phyloP scores from a whole-genome alignment of 345 rosid species.

The Aquilaria malaccensis region DNA sequence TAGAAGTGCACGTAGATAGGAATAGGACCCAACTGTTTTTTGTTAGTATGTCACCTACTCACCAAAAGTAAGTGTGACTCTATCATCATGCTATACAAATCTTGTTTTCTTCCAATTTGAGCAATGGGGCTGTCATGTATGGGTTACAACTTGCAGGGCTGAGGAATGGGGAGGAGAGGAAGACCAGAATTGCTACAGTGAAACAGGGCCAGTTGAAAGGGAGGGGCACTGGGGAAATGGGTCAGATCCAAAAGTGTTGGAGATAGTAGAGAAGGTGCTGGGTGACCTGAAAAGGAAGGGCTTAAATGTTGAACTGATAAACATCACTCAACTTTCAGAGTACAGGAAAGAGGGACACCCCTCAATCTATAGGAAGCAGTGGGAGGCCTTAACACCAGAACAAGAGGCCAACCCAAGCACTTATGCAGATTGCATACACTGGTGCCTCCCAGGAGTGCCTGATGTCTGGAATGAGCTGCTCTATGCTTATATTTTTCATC shows the following conservation, averaged over 20 bases:
- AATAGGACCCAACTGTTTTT: constrained; percentile 71
- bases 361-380: constrained; percentile 58
- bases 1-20: constrained; percentile 56
- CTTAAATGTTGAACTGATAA: constrained; percentile 44
- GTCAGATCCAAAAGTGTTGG: constrained; percentile 48
- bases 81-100: background rate
- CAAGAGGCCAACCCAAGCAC: constrained; percentile 45
- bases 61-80: constrained; percentile 42
- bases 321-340: constrained; percentile 69
- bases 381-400: constrained; percentile 49
- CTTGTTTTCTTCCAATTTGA: background rate
- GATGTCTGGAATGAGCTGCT: constrained; percentile 93
- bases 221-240: constrained; percentile 50
- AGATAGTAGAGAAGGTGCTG: constrained; percentile 34
- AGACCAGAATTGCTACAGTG: constrained; percentile 51
- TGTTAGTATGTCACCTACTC: constrained; percentile 83
- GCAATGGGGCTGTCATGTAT: background rate
- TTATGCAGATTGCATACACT: constrained; percentile 81
- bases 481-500: constrained; percentile 42
- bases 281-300: constrained; percentile 40
- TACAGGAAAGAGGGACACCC: constrained; percentile 87
- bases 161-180: constrained; percentile 60
- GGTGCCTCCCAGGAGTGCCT: constrained; percentile 93
- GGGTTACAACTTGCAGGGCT: constrained; percentile 33
- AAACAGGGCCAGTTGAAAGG: constrained; percentile 35